phyloP scores from a whole-genome alignment of 768 basidiomycete genomes.

The Dentipellis fragilis region DNA sequence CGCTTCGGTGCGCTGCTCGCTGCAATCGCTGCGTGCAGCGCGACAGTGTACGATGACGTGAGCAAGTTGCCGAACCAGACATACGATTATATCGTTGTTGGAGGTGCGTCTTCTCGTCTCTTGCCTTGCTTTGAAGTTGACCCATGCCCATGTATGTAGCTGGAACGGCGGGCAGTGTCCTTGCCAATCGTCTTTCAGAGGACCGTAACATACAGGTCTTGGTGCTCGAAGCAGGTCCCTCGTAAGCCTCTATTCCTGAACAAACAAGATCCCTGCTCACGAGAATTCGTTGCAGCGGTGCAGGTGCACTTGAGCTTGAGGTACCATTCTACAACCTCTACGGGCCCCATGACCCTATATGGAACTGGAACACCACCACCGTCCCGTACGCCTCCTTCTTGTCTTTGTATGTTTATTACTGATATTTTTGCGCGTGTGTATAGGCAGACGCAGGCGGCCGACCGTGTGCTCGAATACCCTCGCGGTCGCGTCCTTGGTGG shows the following conservation, averaged over 20 bases:
- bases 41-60: background rate
- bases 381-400: conserved; percentile 2
- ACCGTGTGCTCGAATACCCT: background rate
- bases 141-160: conserved; percentile 1
- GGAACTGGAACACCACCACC: conserved; percentile 15
- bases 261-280: background rate
- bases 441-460: background rate
- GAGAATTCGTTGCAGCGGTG: background rate
- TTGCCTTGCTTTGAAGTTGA: background rate
- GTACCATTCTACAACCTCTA: background rate
- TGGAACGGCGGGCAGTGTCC: conserved; percentile 54
- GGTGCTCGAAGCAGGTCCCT: conserved; percentile 44
- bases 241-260: background rate
- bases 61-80: background rate
- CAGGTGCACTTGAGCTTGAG: background rate
- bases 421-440: background rate
- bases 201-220: conserved; percentile 42
- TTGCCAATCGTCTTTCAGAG: conserved; percentile 49
- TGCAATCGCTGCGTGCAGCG: background rate
- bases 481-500: conserved; percentile 1
- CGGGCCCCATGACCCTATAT: background rate
- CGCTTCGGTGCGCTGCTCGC: background rate
- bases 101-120: conserved; percentile 16
- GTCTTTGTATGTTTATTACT: background rate
- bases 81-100: conserved; percentile 27